Evolutionary conservation across 768 basidiomycete genomes (phyloP).

Genomic region (Lyophyllum shimeji): DNA sequence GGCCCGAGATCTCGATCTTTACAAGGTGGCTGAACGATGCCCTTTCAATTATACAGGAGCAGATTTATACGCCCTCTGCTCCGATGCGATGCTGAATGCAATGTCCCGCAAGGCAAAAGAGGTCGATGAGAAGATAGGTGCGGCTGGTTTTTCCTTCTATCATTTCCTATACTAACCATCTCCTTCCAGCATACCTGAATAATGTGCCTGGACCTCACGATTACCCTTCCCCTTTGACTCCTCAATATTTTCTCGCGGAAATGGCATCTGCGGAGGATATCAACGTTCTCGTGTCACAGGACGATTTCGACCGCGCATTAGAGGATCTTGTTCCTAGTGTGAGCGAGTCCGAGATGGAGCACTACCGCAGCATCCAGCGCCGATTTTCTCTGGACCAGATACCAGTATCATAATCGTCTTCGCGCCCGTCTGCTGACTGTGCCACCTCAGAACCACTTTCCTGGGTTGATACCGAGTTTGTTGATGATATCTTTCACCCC

Average conservation of each 20-base stretch:
- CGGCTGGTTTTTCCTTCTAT: slow-evolving; percentile 15
- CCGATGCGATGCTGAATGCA: slow-evolving; percentile 93
- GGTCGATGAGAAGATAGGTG: slow-evolving; percentile 76
- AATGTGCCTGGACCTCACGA: slow-evolving; percentile 34
- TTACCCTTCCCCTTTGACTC: slow-evolving; percentile 71
- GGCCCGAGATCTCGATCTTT: slow-evolving; percentile 63
- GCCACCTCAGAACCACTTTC: slow-evolving; percentile 51
- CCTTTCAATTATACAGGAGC: slow-evolving; percentile 96
- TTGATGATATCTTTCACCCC: slow-evolving; percentile 56
- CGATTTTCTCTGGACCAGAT: slow-evolving; percentile 52
- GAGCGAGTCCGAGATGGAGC: slow-evolving; percentile 80
- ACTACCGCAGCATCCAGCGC: slow-evolving; percentile 73
- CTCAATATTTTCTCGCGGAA: slow-evolving; percentile 89
- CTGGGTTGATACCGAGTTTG: slow-evolving; percentile 53
- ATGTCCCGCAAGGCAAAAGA: slow-evolving; percentile 86
- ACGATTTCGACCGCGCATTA: slow-evolving; percentile 80
- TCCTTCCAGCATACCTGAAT: slow-evolving; percentile 45
- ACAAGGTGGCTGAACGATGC: slow-evolving; percentile 65
- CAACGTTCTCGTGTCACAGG: slow-evolving; percentile 67
- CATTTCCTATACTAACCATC: background rate
- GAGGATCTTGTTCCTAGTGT: slow-evolving; percentile 76
- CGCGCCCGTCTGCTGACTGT: background rate
- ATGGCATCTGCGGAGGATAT: slow-evolving; percentile 70
- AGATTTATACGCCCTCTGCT: slow-evolving; percentile 96
- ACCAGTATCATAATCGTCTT: background rate